Base-by-base conservation (phyloP, 768 basidiomycete genomes). In the Erythrobasidium yunnanense region DNA sequence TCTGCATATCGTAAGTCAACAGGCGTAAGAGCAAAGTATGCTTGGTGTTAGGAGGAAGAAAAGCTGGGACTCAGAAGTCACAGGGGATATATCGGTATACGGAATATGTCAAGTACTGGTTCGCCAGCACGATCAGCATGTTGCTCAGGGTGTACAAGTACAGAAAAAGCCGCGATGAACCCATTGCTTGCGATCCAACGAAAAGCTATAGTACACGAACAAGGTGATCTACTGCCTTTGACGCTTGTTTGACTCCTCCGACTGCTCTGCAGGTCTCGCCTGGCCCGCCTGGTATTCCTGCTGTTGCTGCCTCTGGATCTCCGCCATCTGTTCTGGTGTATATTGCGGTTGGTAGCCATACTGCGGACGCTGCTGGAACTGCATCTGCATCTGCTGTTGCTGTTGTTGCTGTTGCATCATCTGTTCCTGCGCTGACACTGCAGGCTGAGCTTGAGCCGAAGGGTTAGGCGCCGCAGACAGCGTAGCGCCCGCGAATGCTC, bases 391-490 rank as follows among this genome's bases (percentile, higher is more conserved):
- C 27, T n/a, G n/a, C n/a, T n/a, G n/a, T 27, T 55, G 32, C 8
- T 30, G 54, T 32, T 55, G 54, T 8, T 55, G 32, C 7, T 13
- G 8, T 8, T 55, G 42, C 42, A 20, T 15, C 42, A 34, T 32
- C 42, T 13, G 8, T 35, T 32, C 27, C 54, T 38, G 18, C 15
- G 50, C 50, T 32, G 42, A 15, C 22, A 15, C 13, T 52, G 22
- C 50, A 0, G 46, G 23, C 55, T 56, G 63, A 52, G 30, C 18
- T 38, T 27, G 23, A n/a, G 30, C 20, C 54, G 20, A 74, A 72
- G 91, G 90, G 70, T 92, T 91, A 5, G 92, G 92, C 8, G 86
- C 91, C 11, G 91, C 90, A 1, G 90, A 88, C 54, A 95, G 81
- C 0, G 87, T 88, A 2, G 91, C 90, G 23, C 89, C 88, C 8